phyloP scores from a whole-genome alignment of 495 filamentous ascomycete genomes.

The Clavariopsis aquatica region DNA sequence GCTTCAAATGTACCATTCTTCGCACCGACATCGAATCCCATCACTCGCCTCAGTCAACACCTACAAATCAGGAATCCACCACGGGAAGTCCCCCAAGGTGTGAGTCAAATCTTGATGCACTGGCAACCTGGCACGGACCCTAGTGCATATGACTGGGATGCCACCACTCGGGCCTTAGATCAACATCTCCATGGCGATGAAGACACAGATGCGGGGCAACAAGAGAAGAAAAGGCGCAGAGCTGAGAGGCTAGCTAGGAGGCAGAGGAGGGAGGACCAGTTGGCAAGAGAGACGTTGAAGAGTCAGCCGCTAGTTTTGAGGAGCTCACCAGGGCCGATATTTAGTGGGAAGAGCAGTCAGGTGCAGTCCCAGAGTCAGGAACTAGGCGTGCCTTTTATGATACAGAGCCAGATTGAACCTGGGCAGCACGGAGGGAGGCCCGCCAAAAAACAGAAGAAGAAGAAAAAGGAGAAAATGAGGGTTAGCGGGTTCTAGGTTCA shows the following conservation, averaged over 20 bases:
- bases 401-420: conserved; percentile 42
- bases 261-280: conserved; percentile 19
- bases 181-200: conserved; percentile 9
- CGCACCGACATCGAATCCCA: neutral
- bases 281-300: neutral
- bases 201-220: conserved; percentile 3
- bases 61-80: conserved; percentile 23
- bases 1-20: conserved; percentile 8
- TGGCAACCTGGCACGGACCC: conserved; percentile 31
- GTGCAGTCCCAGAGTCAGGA: conserved; percentile 29
- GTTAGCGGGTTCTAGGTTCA: conserved; percentile 39
- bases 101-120: conserved; percentile 26
- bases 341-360: conserved; percentile 18
- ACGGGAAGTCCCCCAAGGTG: neutral
- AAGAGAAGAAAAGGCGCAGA: conserved; percentile 9
- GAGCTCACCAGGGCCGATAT: conserved; percentile 19
- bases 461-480: conserved; percentile 41
- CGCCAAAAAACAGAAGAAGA: too few relatives aligned
- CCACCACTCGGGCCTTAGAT: conserved; percentile 6
- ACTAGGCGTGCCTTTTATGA: conserved; percentile 16
- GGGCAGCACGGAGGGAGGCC: conserved; percentile 42
- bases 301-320: conserved; percentile 16
- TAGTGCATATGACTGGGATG: conserved; percentile 32
- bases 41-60: conserved; percentile 27
- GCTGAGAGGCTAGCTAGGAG: conserved; percentile 13